A percentile compares a stretch with the other conserved stretches of the same genome.
phyloP scores from a whole-genome alignment of 2,329 filamentous ascomycete genomes.

The Shiraia bambusicola region DNA sequence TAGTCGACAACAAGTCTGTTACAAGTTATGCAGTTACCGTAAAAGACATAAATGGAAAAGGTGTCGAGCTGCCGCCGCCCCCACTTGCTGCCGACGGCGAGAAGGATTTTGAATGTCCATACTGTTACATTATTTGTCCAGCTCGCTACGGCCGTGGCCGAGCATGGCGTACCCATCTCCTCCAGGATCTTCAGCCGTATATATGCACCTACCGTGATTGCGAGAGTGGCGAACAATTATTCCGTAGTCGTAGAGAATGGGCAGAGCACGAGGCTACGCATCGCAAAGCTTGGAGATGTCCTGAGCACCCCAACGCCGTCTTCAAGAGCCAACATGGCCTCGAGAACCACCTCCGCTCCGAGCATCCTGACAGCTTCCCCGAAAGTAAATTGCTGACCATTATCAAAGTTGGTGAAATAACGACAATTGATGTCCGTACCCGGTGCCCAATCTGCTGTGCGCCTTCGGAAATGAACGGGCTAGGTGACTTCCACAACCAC shows the following conservation, averaged over 20 bases:
- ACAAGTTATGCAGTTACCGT: conserved; percentile 42
- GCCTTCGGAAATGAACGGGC: conserved; percentile 22
- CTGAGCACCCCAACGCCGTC: conserved; percentile 34
- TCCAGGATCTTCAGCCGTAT: conserved; percentile 44
- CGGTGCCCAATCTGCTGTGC: conserved; percentile 38
- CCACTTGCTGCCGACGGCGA: conserved; percentile 35
- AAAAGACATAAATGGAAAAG: conserved; percentile 36
- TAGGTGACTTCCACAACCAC: conserved; percentile 35
- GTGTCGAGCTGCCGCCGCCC: conserved; percentile 38
- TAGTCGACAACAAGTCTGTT: conserved; percentile 39
- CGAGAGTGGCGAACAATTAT: conserved; percentile 29
- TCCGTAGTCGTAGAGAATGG: conserved; percentile 43
- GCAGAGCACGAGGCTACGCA: conserved; percentile 41
- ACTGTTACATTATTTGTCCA: conserved; percentile 44
- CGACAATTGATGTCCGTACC: conserved; percentile 31
- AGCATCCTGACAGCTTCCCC: conserved; percentile 33
- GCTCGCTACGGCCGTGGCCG: conserved; percentile 37
- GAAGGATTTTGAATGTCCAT: conserved; percentile 43
- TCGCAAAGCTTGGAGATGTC: conserved; percentile 41
- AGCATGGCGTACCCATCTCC: conserved; percentile 39
- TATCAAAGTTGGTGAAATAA: conserved; percentile 37
- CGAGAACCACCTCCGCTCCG: conserved; percentile 32
- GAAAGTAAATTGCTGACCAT: conserved; percentile 32
- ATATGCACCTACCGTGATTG: conserved; percentile 40
- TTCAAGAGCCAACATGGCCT: conserved; percentile 27